Conservation (phyloP, 768 basidiomycete genomes). For the Tubosaeta sp. region DNA sequence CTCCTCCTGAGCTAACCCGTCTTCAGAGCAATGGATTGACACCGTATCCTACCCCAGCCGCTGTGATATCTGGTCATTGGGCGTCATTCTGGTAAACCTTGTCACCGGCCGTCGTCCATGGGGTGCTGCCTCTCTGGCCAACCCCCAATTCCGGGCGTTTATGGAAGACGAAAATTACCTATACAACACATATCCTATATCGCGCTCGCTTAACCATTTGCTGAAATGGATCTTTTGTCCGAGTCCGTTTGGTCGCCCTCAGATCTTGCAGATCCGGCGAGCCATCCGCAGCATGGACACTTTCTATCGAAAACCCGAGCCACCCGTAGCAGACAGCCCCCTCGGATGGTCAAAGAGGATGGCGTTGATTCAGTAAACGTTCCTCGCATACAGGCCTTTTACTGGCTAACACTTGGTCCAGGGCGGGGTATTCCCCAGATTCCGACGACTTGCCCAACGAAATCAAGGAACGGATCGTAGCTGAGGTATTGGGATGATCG, state of each 20-base stretch:
- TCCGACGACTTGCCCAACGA: not conserved
- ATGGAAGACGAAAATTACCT: slow-evolving; percentile 16
- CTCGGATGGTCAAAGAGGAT: not conserved
- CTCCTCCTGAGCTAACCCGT: slow-evolving; percentile 1
- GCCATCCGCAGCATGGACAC: slow-evolving; percentile 14
- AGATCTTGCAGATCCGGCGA: slow-evolving; percentile 16
- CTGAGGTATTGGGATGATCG: not conserved
- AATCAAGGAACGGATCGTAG: not conserved
- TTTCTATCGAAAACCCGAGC: slow-evolving; percentile 8
- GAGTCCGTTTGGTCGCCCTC: slow-evolving; percentile 12
- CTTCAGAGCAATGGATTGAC: slow-evolving; percentile 50
- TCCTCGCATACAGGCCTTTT: too few species aligned
- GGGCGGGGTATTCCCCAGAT: not conserved
- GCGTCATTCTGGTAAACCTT: slow-evolving; percentile 81
- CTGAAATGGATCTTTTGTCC: slow-evolving; percentile 17
- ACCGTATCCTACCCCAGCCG: slow-evolving; percentile 32
- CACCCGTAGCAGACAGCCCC: not conserved
- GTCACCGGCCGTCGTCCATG: slow-evolving; percentile 47
- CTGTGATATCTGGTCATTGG: slow-evolving; percentile 67
- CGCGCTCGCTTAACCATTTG: slow-evolving; percentile 7
- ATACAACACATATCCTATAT: slow-evolving; percentile 13
- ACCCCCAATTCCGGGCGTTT: slow-evolving; percentile 10
- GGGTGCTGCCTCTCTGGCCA: slow-evolving; percentile 7
- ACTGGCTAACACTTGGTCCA: not conserved
- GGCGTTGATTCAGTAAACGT: not conserved